Evolutionary conservation across 192 early-diverging fungal genomes (phyloP).

Genomic region (Coemansia sp.): DNA sequence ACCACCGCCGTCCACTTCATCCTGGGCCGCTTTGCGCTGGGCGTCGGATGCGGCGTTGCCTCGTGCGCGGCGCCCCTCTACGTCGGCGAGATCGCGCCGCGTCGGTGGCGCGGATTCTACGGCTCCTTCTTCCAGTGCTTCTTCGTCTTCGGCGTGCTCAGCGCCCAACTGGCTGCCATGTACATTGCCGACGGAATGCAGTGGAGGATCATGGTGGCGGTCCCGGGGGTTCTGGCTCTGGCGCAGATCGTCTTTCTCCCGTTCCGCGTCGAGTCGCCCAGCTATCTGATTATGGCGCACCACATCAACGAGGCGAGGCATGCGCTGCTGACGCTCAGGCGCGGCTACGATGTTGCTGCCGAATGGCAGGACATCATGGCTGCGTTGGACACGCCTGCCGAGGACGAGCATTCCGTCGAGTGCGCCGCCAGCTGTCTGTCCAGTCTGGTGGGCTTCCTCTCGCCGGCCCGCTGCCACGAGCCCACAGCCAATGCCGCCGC

Average conservation of each 20-base stretch:
- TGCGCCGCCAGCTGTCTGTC: background rate
- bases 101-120: conserved; percentile 64
- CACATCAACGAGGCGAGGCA: conserved; percentile 62
- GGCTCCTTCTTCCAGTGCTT: conserved; percentile 72
- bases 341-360: conserved; percentile 58
- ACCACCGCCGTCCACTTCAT: conserved; percentile 61
- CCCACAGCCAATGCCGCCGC: background rate
- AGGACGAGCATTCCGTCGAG: background rate
- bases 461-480: background rate
- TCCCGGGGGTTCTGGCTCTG: conserved; percentile 60
- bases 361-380: conserved; percentile 60
- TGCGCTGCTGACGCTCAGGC: conserved; percentile 61
- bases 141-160: conserved; percentile 72
- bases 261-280: conserved; percentile 67
- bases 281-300: conserved; percentile 63
- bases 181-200: conserved; percentile 51
- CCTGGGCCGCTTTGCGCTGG: conserved; percentile 70
- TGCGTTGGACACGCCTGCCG: conserved; percentile 17
- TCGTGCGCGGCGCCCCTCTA: conserved; percentile 62
- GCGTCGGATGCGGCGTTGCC: conserved; percentile 67
- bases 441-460: background rate
- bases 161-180: conserved; percentile 62
- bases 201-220: conserved; percentile 69
- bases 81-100: conserved; percentile 72
- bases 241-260: conserved; percentile 62